These are phyloP conservation scores for Boletellus deceptivus DNA, from an alignment of 1,284 basidiomycete genomes.

Conservation along the genomic window DNA sequence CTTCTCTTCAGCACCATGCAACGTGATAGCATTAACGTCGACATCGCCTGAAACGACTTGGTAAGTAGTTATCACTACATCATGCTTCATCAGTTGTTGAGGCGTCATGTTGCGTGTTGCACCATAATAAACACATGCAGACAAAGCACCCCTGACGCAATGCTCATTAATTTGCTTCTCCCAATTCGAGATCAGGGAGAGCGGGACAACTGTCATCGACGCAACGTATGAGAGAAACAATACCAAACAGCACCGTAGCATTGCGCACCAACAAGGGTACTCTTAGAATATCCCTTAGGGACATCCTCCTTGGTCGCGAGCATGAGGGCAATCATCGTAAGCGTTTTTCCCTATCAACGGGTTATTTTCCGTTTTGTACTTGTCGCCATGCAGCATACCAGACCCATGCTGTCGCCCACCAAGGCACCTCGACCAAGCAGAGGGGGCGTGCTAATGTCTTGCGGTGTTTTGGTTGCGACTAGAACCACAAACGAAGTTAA, in stretches of 20 bases:
- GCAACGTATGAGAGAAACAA: slow-evolving; percentile 2
- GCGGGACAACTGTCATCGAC: slow-evolving; percentile 65
- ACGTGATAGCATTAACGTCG: slow-evolving; percentile 14
- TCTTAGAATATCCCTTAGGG: slow-evolving; percentile 52
- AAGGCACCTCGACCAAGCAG: slow-evolving; percentile 78
- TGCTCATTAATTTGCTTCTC: slow-evolving; percentile 85
- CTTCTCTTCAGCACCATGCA: slow-evolving; percentile 2
- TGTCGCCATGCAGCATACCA: slow-evolving; percentile 32
- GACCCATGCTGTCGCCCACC: slow-evolving; percentile 87
- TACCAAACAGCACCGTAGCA: background rate
- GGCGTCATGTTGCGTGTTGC: slow-evolving; percentile 59
- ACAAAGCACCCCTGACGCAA: slow-evolving; percentile 55
- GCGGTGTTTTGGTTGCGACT: slow-evolving; percentile 81
- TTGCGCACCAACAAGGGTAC: slow-evolving; percentile 73
- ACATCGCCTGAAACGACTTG: slow-evolving; percentile 43
- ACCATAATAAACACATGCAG: slow-evolving; percentile 70
- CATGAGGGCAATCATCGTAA: slow-evolving; percentile 77
- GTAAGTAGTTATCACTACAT: slow-evolving; percentile 90
- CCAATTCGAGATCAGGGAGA: slow-evolving; percentile 90
- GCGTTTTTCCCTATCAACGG: slow-evolving; percentile 69
- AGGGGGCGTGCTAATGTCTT: slow-evolving; percentile 52
- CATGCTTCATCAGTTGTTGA: slow-evolving; percentile 62
- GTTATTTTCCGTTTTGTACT: slow-evolving; percentile 4
- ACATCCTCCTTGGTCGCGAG: slow-evolving; percentile 71
- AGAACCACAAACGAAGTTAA: slow-evolving; percentile 3